Evolutionary conservation across 371 early-diverging fungal genomes (phyloP).

Genomic region (Haplosporangium sp.): DNA sequence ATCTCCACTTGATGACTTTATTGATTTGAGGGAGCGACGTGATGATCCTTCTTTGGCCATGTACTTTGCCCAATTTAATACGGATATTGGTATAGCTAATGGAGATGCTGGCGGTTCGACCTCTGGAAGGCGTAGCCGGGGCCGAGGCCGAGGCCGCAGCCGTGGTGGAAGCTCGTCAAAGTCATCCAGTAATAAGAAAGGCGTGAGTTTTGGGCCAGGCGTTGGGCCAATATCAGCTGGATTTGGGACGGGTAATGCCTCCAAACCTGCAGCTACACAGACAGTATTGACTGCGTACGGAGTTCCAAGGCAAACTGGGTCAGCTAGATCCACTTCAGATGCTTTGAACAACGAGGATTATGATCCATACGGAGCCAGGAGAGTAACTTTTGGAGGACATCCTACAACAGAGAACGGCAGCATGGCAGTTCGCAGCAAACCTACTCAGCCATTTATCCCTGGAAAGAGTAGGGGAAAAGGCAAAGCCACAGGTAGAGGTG

Average conservation of each 20-base stretch:
- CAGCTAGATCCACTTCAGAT: neutral
- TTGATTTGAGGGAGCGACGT: conserved; percentile 32
- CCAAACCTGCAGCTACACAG: neutral
- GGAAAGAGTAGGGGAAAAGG: conserved; percentile 15
- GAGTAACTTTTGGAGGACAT: conserved; percentile 14
- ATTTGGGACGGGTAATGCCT: neutral
- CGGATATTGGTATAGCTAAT: neutral
- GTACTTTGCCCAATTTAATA: conserved; percentile 43
- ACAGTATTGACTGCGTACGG: conserved; percentile 13
- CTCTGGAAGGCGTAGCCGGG: conserved; percentile 2
- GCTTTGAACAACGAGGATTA: neutral
- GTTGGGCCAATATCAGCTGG: conserved; percentile 17
- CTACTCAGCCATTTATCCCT: conserved; percentile 18
- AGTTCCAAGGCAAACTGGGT: neutral
- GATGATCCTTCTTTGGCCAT: conserved; percentile 36
- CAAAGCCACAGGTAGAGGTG: conserved; percentile 1
- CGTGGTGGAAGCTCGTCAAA: neutral
- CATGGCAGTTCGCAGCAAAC: conserved; percentile 48
- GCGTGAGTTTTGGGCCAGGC: conserved; percentile 31
- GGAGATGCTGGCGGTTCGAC: neutral
- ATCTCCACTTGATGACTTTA: conserved; percentile 39
- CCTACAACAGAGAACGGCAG: conserved; percentile 43
- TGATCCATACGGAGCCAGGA: conserved; percentile 8
- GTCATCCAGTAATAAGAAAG: neutral
- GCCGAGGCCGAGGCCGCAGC: conserved; percentile 27